These are phyloP conservation scores for Kwoniella sp. DNA, from an alignment of 768 basidiomycete species.

Conservation along the genomic window DNA sequence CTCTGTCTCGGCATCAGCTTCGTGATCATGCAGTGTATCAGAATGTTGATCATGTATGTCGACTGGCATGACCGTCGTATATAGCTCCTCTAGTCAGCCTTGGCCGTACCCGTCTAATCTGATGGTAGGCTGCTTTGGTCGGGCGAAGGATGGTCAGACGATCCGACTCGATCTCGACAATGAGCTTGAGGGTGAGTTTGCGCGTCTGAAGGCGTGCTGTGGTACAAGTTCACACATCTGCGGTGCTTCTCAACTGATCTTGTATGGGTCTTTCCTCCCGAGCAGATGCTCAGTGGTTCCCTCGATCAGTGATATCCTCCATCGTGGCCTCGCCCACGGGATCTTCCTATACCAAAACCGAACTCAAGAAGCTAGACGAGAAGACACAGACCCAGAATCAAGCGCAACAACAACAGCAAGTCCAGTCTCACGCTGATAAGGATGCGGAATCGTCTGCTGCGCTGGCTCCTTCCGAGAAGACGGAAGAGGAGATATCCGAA, in stretches of 20 bases:
- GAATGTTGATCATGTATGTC: neutral
- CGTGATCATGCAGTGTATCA: neutral
- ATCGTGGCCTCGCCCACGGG: slow-evolving; percentile 67
- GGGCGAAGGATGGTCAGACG: slow-evolving; percentile 64
- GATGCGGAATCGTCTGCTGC: slow-evolving; percentile 56
- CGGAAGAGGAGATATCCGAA: slow-evolving; percentile 28
- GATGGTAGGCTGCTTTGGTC: slow-evolving; percentile 89
- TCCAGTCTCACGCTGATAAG: neutral
- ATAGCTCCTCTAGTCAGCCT: slow-evolving; percentile 55
- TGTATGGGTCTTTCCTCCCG: neutral
- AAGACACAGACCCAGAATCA: slow-evolving; percentile 4
- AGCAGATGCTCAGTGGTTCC: slow-evolving; percentile 86
- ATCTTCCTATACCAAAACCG: slow-evolving; percentile 60
- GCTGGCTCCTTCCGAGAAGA: slow-evolving; percentile 54
- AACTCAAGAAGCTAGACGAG: slow-evolving; percentile 61
- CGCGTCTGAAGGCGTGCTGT: neutral
- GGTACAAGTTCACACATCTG: neutral
- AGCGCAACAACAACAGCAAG: slow-evolving; percentile 14
- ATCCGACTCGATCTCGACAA: slow-evolving; percentile 89
- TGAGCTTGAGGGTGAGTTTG: slow-evolving; percentile 77
- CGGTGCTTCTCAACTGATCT: neutral
- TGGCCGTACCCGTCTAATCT: slow-evolving; percentile 88
- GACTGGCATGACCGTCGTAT: neutral
- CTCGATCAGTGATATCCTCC: slow-evolving; percentile 68
- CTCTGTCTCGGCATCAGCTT: neutral